A percentile compares a stretch with the other conserved stretches of the same genome.
Evolutionary conservation across 306 rosid genomes (phyloP).

Genomic region (Erythrophleum fordii): DNA sequence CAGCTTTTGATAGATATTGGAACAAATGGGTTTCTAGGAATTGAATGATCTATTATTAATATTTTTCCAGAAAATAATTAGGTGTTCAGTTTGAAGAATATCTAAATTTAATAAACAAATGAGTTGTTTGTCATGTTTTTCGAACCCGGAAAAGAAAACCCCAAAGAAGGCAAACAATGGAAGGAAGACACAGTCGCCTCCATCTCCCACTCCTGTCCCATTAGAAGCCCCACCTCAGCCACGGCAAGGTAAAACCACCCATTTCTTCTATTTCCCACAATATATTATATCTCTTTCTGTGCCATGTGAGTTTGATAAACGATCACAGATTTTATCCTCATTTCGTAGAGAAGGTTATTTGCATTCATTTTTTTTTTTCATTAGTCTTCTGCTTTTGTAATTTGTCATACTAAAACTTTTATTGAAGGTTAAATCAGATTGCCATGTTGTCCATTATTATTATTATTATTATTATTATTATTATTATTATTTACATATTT

Average conservation of each 20-base stretch:
- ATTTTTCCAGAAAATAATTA: slow-evolving; percentile 1
- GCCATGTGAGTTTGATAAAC: background rate
- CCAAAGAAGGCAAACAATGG: slow-evolving; percentile 30
- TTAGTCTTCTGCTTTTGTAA: background rate
- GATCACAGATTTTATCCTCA: too few relatives aligned
- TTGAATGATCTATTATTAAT: background rate
- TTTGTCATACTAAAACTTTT: background rate
- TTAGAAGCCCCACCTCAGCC: background rate
- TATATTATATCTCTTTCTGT: too few relatives aligned
- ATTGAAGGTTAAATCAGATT: background rate
- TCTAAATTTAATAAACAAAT: slow-evolving; percentile 36
- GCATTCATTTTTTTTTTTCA: too few relatives aligned
- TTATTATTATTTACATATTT: too few relatives aligned
- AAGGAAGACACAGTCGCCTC: slow-evolving; percentile 26
- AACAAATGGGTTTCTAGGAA: background rate
- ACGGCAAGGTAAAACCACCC: background rate
- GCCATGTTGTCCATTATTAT: too few relatives aligned
- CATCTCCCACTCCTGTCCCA: background rate
- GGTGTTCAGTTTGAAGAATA: background rate
- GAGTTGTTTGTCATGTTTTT: slow-evolving; percentile 47
- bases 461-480: too few relatives aligned
- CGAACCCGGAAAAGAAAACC: slow-evolving; percentile 33
- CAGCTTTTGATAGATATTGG: slow-evolving; percentile 12
- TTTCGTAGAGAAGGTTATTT: too few relatives aligned
- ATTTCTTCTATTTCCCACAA: too few relatives aligned